phyloP scores from a whole-genome alignment of 1,284 basidiomycete genomes.

The Ganoderma leucocontextum region DNA sequence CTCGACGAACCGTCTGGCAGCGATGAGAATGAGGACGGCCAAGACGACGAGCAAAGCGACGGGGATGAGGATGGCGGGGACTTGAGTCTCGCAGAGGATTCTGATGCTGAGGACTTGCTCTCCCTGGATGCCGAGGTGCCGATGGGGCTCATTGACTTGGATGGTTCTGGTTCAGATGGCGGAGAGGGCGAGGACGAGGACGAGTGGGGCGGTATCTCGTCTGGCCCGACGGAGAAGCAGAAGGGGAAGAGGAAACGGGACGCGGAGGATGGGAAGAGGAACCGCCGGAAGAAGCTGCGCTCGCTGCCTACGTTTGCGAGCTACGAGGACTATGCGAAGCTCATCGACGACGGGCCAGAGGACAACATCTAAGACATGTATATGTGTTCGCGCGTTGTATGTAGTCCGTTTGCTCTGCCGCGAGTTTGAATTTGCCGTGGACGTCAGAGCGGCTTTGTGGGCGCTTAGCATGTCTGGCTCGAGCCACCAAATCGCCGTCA shows the following conservation, averaged over 20 bases:
- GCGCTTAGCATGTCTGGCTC: background rate
- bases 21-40: slow-evolving; percentile 39
- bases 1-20: slow-evolving; percentile 47
- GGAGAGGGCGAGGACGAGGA: slow-evolving; percentile 57
- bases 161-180: slow-evolving; percentile 55
- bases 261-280: slow-evolving; percentile 51
- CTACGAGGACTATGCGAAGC: slow-evolving; percentile 94
- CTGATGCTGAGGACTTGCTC: slow-evolving; percentile 73
- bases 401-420: no score
- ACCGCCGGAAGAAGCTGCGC: slow-evolving; percentile 78
- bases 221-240: slow-evolving; percentile 37
- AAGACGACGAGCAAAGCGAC: slow-evolving; percentile 42
- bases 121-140: slow-evolving; percentile 63
- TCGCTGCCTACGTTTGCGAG: slow-evolving; percentile 89
- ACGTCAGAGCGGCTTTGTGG: background rate
- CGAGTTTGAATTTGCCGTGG: background rate
- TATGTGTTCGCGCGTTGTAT: background rate
- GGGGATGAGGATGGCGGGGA: slow-evolving; percentile 50
- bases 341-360: slow-evolving; percentile 88
- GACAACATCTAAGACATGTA: slow-evolving; percentile 62
- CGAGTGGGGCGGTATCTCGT: slow-evolving; percentile 61
- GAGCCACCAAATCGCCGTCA: slow-evolving; percentile 4
- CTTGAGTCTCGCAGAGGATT: slow-evolving; percentile 68
- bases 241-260: slow-evolving; percentile 61
- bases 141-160: slow-evolving; percentile 65